A percentile compares a stretch with the other conserved stretches of the same genome.
Evolutionary conservation across 345 rosid species (phyloP).

Genomic region (Brassica carinata): DNA sequence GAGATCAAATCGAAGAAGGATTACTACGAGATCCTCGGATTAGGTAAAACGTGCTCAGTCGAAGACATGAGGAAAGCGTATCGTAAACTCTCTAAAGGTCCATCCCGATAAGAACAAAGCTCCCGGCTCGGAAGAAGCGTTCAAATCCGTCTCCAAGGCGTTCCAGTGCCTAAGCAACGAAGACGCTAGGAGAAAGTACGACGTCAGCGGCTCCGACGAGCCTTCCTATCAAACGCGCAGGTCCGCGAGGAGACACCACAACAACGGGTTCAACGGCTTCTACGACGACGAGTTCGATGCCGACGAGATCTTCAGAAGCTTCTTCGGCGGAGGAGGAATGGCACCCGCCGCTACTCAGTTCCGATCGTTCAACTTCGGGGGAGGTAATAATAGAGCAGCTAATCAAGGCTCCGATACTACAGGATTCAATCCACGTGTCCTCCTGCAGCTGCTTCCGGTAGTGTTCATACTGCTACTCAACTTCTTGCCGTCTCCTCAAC

Average conservation of each 20-base stretch:
- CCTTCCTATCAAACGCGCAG: conserved; percentile 53
- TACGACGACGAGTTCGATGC: conserved; percentile 84
- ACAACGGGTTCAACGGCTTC: conserved; percentile 44
- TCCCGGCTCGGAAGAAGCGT: conserved; percentile 93
- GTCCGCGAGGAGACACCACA: conserved; percentile 43
- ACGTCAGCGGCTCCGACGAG: conserved; percentile 77
- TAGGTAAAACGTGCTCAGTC: conserved; percentile 59
- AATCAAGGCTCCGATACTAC: conserved; percentile 43
- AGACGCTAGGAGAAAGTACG: conserved; percentile 69
- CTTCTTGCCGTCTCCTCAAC: conserved; percentile 77
- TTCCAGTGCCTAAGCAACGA: conserved; percentile 87
- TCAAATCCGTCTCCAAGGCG: conserved; percentile 81
- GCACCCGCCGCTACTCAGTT: conserved; percentile 76
- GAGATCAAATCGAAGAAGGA: conserved; percentile 80
- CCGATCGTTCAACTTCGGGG: conserved; percentile 65
- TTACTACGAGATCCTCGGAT: conserved; percentile 79
- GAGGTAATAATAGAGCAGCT: conserved; percentile 53
- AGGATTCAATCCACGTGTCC: conserved; percentile 63
- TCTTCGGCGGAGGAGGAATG: conserved; percentile 81
- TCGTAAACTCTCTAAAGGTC: conserved; percentile 75
- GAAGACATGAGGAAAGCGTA: conserved; percentile 88
- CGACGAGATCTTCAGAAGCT: conserved; percentile 92
- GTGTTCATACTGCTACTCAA: conserved; percentile 69
- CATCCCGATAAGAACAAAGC: conserved; percentile 97
- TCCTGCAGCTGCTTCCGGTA: conserved; percentile 80